These are phyloP conservation scores for Cordyceps farinosa DNA, from an alignment of 2,329 filamentous ascomycete genomes.

Conservation along the genomic window DNA sequence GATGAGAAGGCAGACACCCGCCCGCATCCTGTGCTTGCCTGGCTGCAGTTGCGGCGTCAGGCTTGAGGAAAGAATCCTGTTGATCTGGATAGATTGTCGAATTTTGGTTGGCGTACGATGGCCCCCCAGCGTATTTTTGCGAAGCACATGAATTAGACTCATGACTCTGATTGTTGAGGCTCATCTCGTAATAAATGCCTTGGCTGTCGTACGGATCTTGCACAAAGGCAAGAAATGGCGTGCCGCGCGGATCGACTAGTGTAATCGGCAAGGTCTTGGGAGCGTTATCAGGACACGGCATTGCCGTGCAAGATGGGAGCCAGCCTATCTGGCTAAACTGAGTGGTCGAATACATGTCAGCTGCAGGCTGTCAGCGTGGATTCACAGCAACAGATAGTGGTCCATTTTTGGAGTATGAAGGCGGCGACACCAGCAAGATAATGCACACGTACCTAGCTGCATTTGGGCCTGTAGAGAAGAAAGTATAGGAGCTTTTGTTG, in stretches of 20 bases:
- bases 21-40: not conserved
- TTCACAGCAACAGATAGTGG: not conserved
- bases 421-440: not conserved
- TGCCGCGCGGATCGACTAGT: not conserved
- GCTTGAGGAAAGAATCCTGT: not conserved
- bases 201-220: slow-evolving; percentile 7
- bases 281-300: slow-evolving; percentile 5
- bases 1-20: not conserved
- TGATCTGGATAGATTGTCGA: not conserved
- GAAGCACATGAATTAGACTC: not conserved
- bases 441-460: not conserved
- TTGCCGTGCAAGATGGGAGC: not conserved
- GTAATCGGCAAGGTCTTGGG: slow-evolving; percentile 7
- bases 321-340: slow-evolving; percentile 14
- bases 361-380: not conserved
- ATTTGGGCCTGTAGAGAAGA: not conserved
- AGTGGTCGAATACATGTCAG: slow-evolving; percentile 10
- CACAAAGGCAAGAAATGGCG: slow-evolving; percentile 5
- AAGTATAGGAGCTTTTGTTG: not conserved
- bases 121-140: not conserved
- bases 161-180: not conserved
- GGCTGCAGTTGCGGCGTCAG: not conserved
- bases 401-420: not conserved
- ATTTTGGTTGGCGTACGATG: not conserved
- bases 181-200: slow-evolving; percentile 2